phyloP scores from a whole-genome alignment of 768 basidiomycete species.

The Strobilomyces echinocephalus region DNA sequence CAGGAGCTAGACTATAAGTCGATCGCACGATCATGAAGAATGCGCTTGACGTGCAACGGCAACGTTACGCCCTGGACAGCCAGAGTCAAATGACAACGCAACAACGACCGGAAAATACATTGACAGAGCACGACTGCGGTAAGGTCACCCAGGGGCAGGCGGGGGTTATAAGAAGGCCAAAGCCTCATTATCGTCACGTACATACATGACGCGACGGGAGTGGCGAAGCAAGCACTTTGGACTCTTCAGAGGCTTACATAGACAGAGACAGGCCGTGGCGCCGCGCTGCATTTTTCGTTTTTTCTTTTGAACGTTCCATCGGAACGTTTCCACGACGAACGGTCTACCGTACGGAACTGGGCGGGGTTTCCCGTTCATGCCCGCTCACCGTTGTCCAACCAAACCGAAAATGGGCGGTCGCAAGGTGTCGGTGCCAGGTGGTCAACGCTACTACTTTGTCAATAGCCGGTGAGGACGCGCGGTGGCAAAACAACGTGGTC shows the following conservation, averaged over 20 bases:
- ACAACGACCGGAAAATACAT: background rate
- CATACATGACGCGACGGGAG: no score
- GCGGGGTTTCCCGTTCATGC: conserved; percentile 8
- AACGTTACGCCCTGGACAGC: background rate
- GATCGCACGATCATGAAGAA: conserved; percentile 2
- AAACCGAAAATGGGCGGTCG: no score
- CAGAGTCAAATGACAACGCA: background rate
- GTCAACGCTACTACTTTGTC: no score
- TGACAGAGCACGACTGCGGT: conserved; percentile 1
- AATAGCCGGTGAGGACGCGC: no score
- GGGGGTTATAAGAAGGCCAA: no score
- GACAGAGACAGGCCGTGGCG: conserved; percentile 1
- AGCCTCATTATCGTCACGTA: background rate
- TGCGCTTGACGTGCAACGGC: background rate
- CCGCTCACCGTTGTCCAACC: background rate
- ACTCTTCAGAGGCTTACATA: no score
- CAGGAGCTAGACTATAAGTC: background rate
- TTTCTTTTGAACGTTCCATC: conserved; percentile 15
- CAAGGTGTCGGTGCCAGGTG: no score
- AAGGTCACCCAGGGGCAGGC: conserved; percentile 1
- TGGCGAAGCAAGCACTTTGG: no score
- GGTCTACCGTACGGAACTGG: background rate
- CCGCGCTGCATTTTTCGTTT: background rate
- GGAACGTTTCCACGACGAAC: conserved; percentile 19
- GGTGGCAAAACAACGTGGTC: conserved; percentile 10